A percentile compares a stretch with the other conserved stretches of the same genome.
These are phyloP conservation scores for Monilinia polystroma DNA, from an alignment of 2,329 filamentous ascomycete genomes.

Conservation along the genomic window DNA sequence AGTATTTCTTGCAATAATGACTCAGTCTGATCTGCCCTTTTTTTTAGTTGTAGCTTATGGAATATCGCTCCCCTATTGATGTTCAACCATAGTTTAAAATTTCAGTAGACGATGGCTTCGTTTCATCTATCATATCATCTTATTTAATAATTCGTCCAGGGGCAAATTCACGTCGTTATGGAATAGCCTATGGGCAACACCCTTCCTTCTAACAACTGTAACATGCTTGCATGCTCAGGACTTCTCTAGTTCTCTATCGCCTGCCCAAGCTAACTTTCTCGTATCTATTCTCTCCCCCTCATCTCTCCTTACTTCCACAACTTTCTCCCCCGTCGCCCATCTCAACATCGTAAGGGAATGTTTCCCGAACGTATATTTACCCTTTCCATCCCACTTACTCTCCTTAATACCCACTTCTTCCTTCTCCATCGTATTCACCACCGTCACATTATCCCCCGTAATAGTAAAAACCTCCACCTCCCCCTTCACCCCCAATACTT, in stretches of 20 bases:
- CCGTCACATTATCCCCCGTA: constrained; percentile 54
- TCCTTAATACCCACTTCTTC: constrained; percentile 62
- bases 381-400: constrained; percentile 62
- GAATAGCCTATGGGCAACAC: too few relatives aligned
- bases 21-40: not conserved
- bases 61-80: not conserved
- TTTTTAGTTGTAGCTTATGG: not conserved
- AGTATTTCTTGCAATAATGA: not conserved
- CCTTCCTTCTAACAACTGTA: not conserved
- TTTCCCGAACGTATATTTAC: constrained; percentile 64
- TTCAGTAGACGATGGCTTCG: not conserved
- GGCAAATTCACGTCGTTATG: not conserved
- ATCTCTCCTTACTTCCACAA: constrained; percentile 32
- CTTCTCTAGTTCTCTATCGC: constrained; percentile 19
- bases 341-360: constrained; percentile 68
- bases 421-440: constrained; percentile 61
- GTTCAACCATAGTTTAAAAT: not conserved
- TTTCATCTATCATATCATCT: not conserved
- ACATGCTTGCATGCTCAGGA: not conserved
- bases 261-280: constrained; percentile 37
- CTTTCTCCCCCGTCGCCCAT: constrained; percentile 43
- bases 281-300: constrained; percentile 33
- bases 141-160: not conserved
- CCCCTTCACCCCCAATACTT: constrained; percentile 56
- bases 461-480: constrained; percentile 63